These are phyloP conservation scores for Ceratobasidium sp. DNA, from an alignment of 1,284 basidiomycete genomes.

Conservation along the genomic window DNA sequence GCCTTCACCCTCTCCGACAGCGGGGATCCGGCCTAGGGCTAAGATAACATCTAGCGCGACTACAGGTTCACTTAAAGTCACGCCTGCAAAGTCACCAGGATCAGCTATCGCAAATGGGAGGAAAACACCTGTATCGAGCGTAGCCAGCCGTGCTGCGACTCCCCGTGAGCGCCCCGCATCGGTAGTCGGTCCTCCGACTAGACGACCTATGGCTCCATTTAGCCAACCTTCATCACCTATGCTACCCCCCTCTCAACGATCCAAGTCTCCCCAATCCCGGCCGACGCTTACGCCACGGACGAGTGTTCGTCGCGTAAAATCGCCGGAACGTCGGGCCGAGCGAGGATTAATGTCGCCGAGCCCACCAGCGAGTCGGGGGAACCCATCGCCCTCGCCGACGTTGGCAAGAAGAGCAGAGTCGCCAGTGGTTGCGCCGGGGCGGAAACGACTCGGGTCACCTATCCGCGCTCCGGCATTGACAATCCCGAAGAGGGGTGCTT, in stretches of 20 bases:
- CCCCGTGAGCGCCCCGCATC: constrained; percentile 31
- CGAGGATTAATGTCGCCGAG: constrained; percentile 19
- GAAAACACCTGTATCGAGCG: constrained; percentile 31
- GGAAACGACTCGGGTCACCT: constrained; percentile 2
- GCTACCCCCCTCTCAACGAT: neutral
- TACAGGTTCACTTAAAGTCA: constrained; percentile 3
- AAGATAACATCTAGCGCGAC: constrained; percentile 22
- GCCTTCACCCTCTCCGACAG: constrained; percentile 20
- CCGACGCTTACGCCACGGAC: neutral
- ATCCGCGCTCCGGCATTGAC: constrained; percentile 12
- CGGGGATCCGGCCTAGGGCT: constrained; percentile 26
- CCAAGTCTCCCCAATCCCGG: constrained; percentile 3
- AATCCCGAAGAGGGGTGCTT: constrained; percentile 1
- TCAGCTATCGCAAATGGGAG: neutral
- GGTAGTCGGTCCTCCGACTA: constrained; percentile 9
- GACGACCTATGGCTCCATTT: neutral
- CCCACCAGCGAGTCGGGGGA: constrained; percentile 1
- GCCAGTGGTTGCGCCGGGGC: neutral
- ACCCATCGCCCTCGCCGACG: constrained; percentile 6
- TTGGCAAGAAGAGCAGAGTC: constrained; percentile 7
- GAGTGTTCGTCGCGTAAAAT: neutral
- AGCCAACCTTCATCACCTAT: constrained; percentile 19
- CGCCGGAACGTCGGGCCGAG: neutral
- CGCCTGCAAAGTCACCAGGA: neutral
- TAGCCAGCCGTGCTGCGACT: constrained; percentile 5